Conservation (phyloP, 306 rosid genomes). For the Acmispon strigosus region DNA sequence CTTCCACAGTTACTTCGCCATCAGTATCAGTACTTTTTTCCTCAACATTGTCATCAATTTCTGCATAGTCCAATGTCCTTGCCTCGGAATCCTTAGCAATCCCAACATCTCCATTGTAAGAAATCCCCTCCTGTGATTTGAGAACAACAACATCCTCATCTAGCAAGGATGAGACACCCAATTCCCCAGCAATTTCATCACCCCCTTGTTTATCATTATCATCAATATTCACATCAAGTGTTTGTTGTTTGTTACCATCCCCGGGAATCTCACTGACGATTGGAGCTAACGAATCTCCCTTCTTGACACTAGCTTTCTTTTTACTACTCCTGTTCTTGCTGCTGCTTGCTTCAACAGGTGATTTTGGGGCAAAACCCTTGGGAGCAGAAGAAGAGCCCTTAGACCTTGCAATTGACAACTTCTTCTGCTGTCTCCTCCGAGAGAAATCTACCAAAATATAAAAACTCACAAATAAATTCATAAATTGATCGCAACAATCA, state of each 20-base stretch:
- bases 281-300: constrained; percentile 38
- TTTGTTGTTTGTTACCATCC: constrained; percentile 13
- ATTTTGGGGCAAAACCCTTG: constrained; percentile 55
- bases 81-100: constrained; percentile 20
- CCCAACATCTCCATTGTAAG: constrained; percentile 22
- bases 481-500: background rate
- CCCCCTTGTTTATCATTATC: constrained; percentile 23
- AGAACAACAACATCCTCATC: constrained; percentile 30
- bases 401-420: constrained; percentile 40
- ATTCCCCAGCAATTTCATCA: constrained; percentile 29
- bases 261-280: constrained; percentile 37
- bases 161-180: constrained; percentile 26
- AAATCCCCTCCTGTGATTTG: background rate
- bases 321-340: constrained; percentile 36
- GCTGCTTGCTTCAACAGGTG: constrained; percentile 32
- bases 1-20: constrained; percentile 26
- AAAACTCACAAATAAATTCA: background rate
- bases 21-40: constrained; percentile 18
- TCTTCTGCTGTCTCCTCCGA: constrained; percentile 52
- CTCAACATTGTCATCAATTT: constrained; percentile 1
- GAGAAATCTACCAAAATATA: constrained; percentile 48
- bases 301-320: constrained; percentile 29
- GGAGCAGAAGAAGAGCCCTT: constrained; percentile 37
- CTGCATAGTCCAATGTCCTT: background rate
- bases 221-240: constrained; percentile 11